Conservation (phyloP, 2,329 filamentous ascomycete genomes). For the Fusarium graminum region DNA sequence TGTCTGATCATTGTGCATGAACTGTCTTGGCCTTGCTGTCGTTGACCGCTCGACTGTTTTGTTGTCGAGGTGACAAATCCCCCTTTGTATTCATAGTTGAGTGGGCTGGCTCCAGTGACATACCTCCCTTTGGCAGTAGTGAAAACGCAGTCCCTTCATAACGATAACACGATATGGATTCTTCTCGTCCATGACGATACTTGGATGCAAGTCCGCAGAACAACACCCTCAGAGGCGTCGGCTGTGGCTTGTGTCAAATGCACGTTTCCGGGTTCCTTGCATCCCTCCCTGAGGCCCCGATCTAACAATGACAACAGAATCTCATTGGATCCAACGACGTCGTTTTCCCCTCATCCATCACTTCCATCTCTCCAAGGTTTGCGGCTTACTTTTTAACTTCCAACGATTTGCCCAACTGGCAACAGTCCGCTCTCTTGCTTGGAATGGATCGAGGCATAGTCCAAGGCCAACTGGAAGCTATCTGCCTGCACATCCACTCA, state of each 20-base stretch:
- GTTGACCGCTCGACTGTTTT: slow-evolving; percentile 7
- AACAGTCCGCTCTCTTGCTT: slow-evolving; percentile 19
- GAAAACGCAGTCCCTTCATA: slow-evolving; percentile 14
- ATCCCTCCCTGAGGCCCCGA: slow-evolving; percentile 21
- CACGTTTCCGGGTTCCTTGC: slow-evolving; percentile 40
- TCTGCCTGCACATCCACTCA: slow-evolving; percentile 10
- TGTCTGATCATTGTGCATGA: slow-evolving; percentile 5
- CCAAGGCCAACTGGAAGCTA: slow-evolving; percentile 8
- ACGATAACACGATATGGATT: background rate
- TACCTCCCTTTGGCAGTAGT: slow-evolving; percentile 10
- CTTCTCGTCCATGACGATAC: background rate
- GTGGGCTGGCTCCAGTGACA: slow-evolving; percentile 8
- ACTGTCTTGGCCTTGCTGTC: slow-evolving; percentile 19
- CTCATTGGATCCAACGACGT: slow-evolving; percentile 15
- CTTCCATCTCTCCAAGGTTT: slow-evolving; percentile 13
- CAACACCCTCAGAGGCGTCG: slow-evolving; percentile 29
- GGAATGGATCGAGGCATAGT: slow-evolving; percentile 29
- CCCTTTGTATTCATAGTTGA: slow-evolving; percentile 10
- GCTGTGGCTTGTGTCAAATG: slow-evolving; percentile 39
- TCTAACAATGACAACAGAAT: slow-evolving; percentile 16
- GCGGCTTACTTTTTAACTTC: slow-evolving; percentile 24
- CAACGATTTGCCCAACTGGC: slow-evolving; percentile 24
- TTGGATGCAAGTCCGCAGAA: slow-evolving; percentile 10
- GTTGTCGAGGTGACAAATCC: slow-evolving; percentile 37
- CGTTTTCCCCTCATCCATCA: slow-evolving; percentile 9